phyloP scores from a whole-genome alignment of 192 early-diverging fungal species.

The Dissophora globulifera region DNA sequence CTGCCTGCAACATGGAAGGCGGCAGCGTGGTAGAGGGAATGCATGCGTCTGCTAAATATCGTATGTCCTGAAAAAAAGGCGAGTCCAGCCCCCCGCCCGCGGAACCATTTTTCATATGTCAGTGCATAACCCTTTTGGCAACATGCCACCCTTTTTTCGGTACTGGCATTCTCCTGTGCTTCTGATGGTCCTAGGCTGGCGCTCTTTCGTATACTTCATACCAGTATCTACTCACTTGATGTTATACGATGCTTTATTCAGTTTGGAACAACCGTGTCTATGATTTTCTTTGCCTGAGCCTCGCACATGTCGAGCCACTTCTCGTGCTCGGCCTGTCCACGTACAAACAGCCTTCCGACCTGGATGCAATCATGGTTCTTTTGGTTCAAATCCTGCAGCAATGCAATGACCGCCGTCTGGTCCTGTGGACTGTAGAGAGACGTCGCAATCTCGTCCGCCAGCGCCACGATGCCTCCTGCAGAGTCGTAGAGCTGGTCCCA shows the following conservation, averaged over 20 bases:
- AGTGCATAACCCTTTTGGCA: too few relatives aligned
- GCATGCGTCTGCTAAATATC: too few relatives aligned
- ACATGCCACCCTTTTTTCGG: too few relatives aligned
- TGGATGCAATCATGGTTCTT: constrained; percentile 52
- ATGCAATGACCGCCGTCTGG: constrained; percentile 4
- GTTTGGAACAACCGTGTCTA: constrained; percentile 24
- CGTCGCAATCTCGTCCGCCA: constrained; percentile 50
- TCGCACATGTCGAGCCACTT: constrained; percentile 55
- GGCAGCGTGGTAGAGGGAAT: too few relatives aligned
- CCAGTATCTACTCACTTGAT: too few relatives aligned
- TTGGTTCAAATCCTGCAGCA: constrained; percentile 32
- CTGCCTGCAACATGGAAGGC: too few relatives aligned
- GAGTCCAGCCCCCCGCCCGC: too few relatives aligned
- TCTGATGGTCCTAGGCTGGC: too few relatives aligned
- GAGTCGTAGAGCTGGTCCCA: constrained; percentile 51
- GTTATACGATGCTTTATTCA: background rate
- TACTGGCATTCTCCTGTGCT: too few relatives aligned
- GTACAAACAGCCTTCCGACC: constrained; percentile 37
- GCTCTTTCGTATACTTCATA: too few relatives aligned
- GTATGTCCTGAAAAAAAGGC: too few relatives aligned
- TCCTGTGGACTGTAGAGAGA: constrained; percentile 54
- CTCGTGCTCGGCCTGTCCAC: constrained; percentile 41
- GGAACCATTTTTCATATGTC: too few relatives aligned
- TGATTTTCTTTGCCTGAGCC: constrained; percentile 45
- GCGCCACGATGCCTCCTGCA: constrained; percentile 28